These are phyloP conservation scores for Gamarada debralockiae DNA, from an alignment of 495 filamentous ascomycete genomes.

Conservation along the genomic window DNA sequence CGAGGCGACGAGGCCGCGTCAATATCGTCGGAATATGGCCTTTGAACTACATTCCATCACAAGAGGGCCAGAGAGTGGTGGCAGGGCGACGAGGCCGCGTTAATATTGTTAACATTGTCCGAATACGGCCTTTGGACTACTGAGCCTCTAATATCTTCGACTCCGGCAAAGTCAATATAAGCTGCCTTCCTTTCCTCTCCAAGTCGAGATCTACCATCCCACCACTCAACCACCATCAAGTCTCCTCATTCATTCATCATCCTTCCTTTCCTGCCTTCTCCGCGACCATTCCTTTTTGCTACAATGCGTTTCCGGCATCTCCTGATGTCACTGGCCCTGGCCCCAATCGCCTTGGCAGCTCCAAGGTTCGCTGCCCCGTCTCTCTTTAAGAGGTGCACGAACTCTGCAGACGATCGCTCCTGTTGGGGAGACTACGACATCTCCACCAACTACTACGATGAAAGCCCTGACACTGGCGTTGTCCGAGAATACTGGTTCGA, in stretches of 20 bases:
- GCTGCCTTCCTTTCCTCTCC: not conserved
- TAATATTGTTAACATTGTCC: too few relatives aligned
- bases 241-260: not conserved
- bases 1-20: not conserved
- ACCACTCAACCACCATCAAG: not conserved
- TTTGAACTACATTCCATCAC: not conserved
- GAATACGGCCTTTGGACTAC: not conserved
- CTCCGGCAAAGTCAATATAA: not conserved
- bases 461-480: conserved; percentile 44
- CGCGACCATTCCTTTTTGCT: not conserved
- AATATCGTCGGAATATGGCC: not conserved
- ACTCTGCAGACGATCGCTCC: conserved; percentile 35
- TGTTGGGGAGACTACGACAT: conserved; percentile 46
- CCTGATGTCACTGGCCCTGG: too few relatives aligned
- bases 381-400: too few relatives aligned
- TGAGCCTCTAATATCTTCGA: too few relatives aligned
- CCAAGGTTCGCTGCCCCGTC: too few relatives aligned
- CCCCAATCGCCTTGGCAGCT: too few relatives aligned
- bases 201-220: not conserved
- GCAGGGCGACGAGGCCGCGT: not conserved
- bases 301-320: too few relatives aligned
- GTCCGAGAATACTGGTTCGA: conserved; percentile 37
- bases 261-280: not conserved
- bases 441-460: conserved; percentile 49
- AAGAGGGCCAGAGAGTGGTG: not conserved